Evolutionary conservation across 345 rosid species (phyloP).

Genomic region (Syzygium jambos): DNA sequence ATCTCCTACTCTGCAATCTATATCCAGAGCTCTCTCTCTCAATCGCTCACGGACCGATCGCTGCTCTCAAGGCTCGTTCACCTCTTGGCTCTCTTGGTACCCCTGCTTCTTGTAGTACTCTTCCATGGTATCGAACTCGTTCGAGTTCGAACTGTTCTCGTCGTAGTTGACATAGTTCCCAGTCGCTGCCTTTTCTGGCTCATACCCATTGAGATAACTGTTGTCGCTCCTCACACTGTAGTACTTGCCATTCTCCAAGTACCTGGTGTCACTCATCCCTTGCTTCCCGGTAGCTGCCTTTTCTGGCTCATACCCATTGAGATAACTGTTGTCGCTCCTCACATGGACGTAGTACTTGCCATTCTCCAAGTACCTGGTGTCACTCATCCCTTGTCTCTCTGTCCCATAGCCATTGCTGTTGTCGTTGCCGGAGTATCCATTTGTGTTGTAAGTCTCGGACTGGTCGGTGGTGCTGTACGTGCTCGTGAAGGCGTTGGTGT

Average conservation of each 20-base stretch:
- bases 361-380: conserved; percentile 41
- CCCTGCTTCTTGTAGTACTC: conserved; percentile 37
- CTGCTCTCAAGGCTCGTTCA: conserved; percentile 27
- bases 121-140: conserved; percentile 50
- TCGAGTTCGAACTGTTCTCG: not conserved
- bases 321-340: conserved; percentile 8
- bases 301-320: conserved; percentile 2
- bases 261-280: conserved; percentile 64
- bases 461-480: not conserved
- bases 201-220: conserved; percentile 1
- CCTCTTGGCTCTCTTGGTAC: conserved; percentile 14
- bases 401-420: conserved; percentile 15
- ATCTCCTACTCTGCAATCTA: not conserved
- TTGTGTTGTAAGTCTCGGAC: not conserved
- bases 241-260: conserved; percentile 38
- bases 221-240: conserved; percentile 13
- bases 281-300: conserved; percentile 4
- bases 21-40: not conserved
- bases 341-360: conserved; percentile 30
- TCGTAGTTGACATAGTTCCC: not conserved
- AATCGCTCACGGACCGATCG: not conserved
- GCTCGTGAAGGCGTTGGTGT: not conserved
- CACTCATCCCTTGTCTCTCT: conserved; percentile 53
- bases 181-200: not conserved
- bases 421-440: conserved; percentile 10